phyloP scores from a whole-genome alignment of 345 rosid genomes.

The Lagerstroemia speciosa region DNA sequence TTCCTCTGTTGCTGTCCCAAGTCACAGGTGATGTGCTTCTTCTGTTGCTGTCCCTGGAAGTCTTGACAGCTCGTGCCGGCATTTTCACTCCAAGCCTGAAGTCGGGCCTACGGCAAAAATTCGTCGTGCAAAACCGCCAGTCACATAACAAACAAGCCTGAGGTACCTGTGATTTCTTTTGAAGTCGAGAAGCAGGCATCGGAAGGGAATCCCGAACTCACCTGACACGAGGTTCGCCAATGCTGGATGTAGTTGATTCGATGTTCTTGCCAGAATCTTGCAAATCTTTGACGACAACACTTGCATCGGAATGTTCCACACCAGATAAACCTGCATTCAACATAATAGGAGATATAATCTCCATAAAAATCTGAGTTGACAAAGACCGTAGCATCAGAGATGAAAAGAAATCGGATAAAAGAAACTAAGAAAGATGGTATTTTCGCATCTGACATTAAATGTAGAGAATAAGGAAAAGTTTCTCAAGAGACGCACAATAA shows the following conservation, averaged over 20 bases:
- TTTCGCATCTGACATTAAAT: background rate
- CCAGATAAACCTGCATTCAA: conserved; percentile 20
- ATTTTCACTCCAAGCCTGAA: background rate
- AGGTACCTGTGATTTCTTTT: background rate
- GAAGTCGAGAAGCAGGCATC: background rate
- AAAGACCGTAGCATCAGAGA: background rate
- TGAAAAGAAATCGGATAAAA: background rate
- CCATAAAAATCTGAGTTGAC: background rate
- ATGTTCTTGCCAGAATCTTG: conserved; percentile 11
- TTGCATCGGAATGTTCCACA: conserved; percentile 16
- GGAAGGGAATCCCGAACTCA: conserved; percentile 7
- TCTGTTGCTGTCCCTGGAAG: background rate
- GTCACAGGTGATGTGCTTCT: too few relatives aligned
- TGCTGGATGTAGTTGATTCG: conserved; percentile 11
- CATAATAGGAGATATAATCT: background rate
- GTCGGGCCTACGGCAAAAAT: background rate
- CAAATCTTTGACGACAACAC: conserved; percentile 15
- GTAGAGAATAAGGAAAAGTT: background rate
- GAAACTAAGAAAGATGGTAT: background rate
- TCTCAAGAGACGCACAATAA: background rate
- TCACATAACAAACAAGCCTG: background rate
- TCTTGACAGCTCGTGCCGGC: background rate
- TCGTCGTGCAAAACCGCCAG: background rate
- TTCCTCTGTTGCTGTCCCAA: too few relatives aligned
- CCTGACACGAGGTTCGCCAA: conserved; percentile 19